phyloP scores from a whole-genome alignment of 2,329 filamentous ascomycete genomes.

The Colletotrichum plurivorum region DNA sequence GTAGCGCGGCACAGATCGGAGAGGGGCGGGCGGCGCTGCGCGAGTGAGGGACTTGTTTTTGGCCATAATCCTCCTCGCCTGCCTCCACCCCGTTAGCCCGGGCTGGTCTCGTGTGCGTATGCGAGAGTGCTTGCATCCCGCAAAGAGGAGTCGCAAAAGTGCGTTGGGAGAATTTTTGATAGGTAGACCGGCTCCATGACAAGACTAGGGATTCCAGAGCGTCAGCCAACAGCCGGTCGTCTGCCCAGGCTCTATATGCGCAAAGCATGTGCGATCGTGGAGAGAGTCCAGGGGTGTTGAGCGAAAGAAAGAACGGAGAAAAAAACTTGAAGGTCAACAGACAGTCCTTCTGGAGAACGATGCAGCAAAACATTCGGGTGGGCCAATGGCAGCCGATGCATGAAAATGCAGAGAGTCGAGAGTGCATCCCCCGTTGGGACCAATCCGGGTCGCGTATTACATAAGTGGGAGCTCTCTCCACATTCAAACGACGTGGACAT shows the following conservation, averaged over 20 bases:
- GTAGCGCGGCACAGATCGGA: slow-evolving; percentile 36
- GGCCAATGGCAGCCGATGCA: slow-evolving; percentile 28
- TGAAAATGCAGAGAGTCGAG: neutral
- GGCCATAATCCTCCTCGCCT: neutral
- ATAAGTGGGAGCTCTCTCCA: slow-evolving; percentile 29
- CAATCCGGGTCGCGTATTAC: slow-evolving; percentile 29
- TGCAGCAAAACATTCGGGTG: neutral
- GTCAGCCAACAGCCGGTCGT: slow-evolving; percentile 10
- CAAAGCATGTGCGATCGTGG: neutral
- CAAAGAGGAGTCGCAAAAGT: slow-evolving; percentile 3
- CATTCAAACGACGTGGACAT: neutral
- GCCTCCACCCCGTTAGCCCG: neutral
- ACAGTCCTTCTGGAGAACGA: neutral
- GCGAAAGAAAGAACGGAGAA: neutral
- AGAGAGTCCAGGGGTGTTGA: slow-evolving; percentile 1
- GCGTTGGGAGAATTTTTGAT: slow-evolving; percentile 7
- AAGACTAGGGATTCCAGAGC: neutral
- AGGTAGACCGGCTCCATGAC: slow-evolving; percentile 7
- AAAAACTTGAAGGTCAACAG: neutral
- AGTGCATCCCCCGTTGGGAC: neutral
- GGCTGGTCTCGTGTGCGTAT: neutral
- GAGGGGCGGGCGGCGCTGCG: slow-evolving; percentile 11
- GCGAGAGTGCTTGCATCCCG: neutral
- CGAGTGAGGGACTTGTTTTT: neutral
- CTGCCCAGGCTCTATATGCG: neutral